Evolutionary conservation across 1,284 basidiomycete genomes (phyloP).

Genomic region (Microbotryomycetes sp.): DNA sequence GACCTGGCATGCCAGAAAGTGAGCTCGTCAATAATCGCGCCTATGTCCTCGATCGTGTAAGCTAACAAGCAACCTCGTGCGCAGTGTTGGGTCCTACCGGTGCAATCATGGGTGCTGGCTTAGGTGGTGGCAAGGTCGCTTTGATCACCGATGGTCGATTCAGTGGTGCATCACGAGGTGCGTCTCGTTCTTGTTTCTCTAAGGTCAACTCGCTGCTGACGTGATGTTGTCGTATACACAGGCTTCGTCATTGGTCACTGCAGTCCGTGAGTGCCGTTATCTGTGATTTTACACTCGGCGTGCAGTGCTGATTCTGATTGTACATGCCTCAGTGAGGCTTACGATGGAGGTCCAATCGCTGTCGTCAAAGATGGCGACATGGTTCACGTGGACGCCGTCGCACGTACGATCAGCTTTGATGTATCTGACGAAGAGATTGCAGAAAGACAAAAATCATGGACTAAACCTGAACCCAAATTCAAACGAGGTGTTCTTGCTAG

Average conservation of each 20-base stretch:
- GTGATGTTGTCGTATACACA: not conserved
- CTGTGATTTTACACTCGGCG: too few species aligned
- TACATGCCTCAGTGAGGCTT: too few species aligned
- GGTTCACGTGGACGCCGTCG: conserved; percentile 42
- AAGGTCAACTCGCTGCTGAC: too few species aligned
- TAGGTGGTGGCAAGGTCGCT: conserved; percentile 74
- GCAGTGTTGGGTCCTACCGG: conserved; percentile 56
- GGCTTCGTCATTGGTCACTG: conserved; percentile 9
- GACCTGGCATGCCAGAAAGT: conserved; percentile 9
- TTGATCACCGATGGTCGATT: conserved; percentile 83
- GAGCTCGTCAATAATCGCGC: not conserved
- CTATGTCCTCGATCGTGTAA: not conserved
- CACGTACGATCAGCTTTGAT: conserved; percentile 40
- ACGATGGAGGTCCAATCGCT: conserved; percentile 42
- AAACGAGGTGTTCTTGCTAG: not conserved
- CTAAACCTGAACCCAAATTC: not conserved
- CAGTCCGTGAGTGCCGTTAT: too few species aligned
- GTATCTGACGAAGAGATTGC: conserved; percentile 39
- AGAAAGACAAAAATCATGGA: conserved; percentile 33
- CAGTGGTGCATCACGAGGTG: conserved; percentile 56
- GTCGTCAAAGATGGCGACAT: conserved; percentile 43
- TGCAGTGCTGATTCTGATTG: too few species aligned
- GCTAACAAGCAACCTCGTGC: not conserved
- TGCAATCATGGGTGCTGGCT: conserved; percentile 82
- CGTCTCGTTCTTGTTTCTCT: not conserved